These are phyloP conservation scores for Keithomyces neogunnii DNA, from an alignment of 2,329 filamentous ascomycete genomes.

Conservation along the genomic window DNA sequence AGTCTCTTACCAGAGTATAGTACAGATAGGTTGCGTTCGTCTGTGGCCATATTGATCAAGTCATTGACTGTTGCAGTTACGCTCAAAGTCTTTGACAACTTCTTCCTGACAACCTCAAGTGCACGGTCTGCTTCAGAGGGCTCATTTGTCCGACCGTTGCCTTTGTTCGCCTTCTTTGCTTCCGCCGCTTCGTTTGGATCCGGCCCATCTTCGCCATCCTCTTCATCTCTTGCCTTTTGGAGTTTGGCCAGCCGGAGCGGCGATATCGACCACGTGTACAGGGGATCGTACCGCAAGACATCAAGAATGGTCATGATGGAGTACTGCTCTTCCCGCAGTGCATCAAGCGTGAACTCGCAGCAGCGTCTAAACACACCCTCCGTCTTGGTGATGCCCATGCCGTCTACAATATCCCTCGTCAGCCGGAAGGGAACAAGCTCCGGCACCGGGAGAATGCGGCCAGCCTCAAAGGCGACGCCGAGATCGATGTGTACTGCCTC, in stretches of 20 bases:
- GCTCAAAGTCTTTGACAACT: slow-evolving; percentile 86
- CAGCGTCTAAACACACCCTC: slow-evolving; percentile 97
- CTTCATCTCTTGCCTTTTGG: slow-evolving; percentile 49
- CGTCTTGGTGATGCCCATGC: slow-evolving; percentile 90
- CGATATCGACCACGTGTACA: slow-evolving; percentile 93
- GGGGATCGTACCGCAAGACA: slow-evolving; percentile 92
- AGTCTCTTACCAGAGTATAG: slow-evolving; percentile 63
- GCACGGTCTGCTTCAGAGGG: slow-evolving; percentile 79
- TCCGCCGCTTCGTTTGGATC: slow-evolving; percentile 30
- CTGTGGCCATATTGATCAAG: slow-evolving; percentile 88
- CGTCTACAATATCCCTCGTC: slow-evolving; percentile 90
- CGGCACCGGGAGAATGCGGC: slow-evolving; percentile 87
- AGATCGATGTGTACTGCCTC: slow-evolving; percentile 97
- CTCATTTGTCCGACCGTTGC: slow-evolving; percentile 38
- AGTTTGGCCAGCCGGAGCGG: slow-evolving; percentile 56
- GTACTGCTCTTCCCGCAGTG: slow-evolving; percentile 88
- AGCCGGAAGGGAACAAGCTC: slow-evolving; percentile 94
- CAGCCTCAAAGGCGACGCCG: slow-evolving; percentile 94
- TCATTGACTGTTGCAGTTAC: slow-evolving; percentile 95
- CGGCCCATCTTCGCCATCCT: slow-evolving; percentile 26
- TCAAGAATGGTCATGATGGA: slow-evolving; percentile 98
- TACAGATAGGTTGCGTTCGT: slow-evolving; percentile 85
- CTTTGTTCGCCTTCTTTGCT: slow-evolving; percentile 28
- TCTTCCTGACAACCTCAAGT: slow-evolving; percentile 89
- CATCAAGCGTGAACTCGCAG: slow-evolving; percentile 94